Conservation (phyloP, 2,329 filamentous ascomycete genomes). For the Thelonectria blattea region DNA sequence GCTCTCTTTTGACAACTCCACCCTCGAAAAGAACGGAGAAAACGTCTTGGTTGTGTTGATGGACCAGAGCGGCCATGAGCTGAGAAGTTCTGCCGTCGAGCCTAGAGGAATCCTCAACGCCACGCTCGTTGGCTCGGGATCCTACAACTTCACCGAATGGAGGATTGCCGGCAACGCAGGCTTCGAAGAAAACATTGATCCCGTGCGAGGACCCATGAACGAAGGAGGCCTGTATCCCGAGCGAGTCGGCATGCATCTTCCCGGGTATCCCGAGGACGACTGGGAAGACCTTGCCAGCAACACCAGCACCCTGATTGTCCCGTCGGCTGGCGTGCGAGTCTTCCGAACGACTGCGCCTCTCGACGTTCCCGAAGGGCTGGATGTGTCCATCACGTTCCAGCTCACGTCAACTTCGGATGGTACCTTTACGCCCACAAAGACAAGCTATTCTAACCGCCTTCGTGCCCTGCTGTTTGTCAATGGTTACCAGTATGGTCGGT, state of each 20-base stretch:
- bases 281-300: slow-evolving; percentile 46
- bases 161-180: slow-evolving; percentile 64
- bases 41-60: slow-evolving; percentile 63
- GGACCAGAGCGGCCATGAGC: slow-evolving; percentile 66
- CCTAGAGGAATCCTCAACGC: slow-evolving; percentile 60
- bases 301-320: slow-evolving; percentile 48
- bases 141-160: slow-evolving; percentile 58
- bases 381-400: slow-evolving; percentile 62
- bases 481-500: slow-evolving; percentile 68
- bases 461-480: slow-evolving; percentile 67
- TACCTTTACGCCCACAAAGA: slow-evolving; percentile 43
- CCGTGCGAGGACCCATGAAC: slow-evolving; percentile 60
- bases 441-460: slow-evolving; percentile 44
- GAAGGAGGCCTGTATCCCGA: slow-evolving; percentile 66
- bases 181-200: slow-evolving; percentile 57
- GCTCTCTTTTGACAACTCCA: slow-evolving; percentile 58
- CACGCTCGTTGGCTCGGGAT: slow-evolving; percentile 50
- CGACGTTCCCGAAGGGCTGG: slow-evolving; percentile 55
- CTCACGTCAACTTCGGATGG: slow-evolving; percentile 52
- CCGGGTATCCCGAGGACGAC: slow-evolving; percentile 56
- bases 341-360: slow-evolving; percentile 62
- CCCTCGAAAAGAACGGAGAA: slow-evolving; percentile 45
- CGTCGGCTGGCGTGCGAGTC: slow-evolving; percentile 58
- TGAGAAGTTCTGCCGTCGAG: slow-evolving; percentile 53
- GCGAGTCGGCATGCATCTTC: slow-evolving; percentile 64